Evolutionary conservation across 73 alveolate species (phyloP).

Genomic region (Paramecium bursaria): DNA sequence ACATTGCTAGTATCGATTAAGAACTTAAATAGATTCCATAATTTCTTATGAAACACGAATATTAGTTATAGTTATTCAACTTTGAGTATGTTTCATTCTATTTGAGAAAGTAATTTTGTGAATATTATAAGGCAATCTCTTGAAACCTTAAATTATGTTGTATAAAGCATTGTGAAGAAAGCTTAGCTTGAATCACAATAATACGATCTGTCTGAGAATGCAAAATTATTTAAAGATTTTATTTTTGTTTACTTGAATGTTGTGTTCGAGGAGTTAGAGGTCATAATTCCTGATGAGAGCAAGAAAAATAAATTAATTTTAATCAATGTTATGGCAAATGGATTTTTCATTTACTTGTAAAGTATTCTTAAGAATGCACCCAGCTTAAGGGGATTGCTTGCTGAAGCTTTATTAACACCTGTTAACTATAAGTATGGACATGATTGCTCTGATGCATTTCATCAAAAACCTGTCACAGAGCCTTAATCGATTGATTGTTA

Average conservation of each 20-base stretch:
- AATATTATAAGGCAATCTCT: background rate
- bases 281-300: background rate
- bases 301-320: background rate
- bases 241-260: background rate
- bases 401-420: background rate
- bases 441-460: conserved; percentile 26
- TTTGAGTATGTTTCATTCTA: background rate
- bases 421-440: conserved; percentile 1
- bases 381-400: background rate
- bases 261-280: conserved; percentile 1
- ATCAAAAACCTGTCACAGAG: background rate
- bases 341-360: background rate
- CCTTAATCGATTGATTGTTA: conserved; percentile 20
- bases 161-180: background rate
- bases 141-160: background rate
- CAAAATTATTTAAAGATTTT: background rate
- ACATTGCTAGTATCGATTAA: conserved; percentile 1
- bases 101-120: conserved; percentile 4
- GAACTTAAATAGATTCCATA: conserved; percentile 30
- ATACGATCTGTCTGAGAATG: conserved; percentile 4
- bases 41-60: background rate
- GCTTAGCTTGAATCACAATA: background rate
- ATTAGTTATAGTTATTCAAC: background rate
- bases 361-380: background rate
- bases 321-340: background rate